Evolutionary conservation across 768 basidiomycete genomes (phyloP), one percentile per base, ranked within the genome.

Genomic region (Amanita pseudoporphyria): DNA sequence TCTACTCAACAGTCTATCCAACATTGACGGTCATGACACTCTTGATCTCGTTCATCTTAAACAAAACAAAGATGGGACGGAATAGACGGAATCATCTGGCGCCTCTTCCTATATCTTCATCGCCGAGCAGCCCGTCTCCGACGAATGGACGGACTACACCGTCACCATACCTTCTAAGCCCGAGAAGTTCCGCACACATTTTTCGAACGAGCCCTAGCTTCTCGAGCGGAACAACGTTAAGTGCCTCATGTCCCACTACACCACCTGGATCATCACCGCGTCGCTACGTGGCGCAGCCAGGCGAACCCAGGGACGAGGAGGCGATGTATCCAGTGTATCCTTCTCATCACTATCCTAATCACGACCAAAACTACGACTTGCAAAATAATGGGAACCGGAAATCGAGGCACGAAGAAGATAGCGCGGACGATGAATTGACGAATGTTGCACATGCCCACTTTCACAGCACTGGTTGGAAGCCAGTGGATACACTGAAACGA

Each of bases 1-100:
- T 88, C 30, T 82, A 85, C 63, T 67, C 67, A 14, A 67, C 71
- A 36, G 63, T 79, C 37, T 92, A 93, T 64, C 52, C 78, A n/a
- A 81, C 87, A 5, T 71, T 77, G 35, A 60, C 78, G 16, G 35
- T 78, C 49, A 54, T 86, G 32, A 79, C 82, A 3, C 49, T 81
- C 14, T 22, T 80, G 19, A 49, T 68, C 3, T 60, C 85, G 21
- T 56, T 77, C 35, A 49, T 73, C 28, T 53, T 74, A 37, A 79
- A 81, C 58, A 57, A 51, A 64, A 47, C 57, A 56, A 22, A 54
- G 56, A 35, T 57, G 48, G 58, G 42, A 53, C 67, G 42, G 64
- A 67, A 28, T 61, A 58, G 22, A 59, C 66, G 13, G 49, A 54
- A 12, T 45, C 61, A 47, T 18, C 32, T 48, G 28, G 48, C 42